Evolutionary conservation across 257 asterid species (phyloP), one percentile per base, ranked within the genome.

Genomic region (Oldenlandia corymbosa): DNA sequence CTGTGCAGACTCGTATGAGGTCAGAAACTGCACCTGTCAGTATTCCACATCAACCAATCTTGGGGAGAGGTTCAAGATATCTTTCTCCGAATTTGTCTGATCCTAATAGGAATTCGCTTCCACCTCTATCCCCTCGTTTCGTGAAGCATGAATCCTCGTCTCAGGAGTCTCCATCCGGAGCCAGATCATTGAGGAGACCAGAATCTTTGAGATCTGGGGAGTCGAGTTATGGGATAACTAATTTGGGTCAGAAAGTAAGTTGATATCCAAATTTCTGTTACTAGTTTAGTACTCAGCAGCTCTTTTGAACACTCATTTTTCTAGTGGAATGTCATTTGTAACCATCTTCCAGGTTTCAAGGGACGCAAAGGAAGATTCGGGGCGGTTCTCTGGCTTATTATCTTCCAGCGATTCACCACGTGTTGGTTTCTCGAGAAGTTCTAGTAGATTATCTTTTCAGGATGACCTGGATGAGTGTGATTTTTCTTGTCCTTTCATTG

Each of bases 391-490:
- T 16, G 82, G 96, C 62, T 80, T 85, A 85, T 75, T 80, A 57
- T 92, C 98, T 48, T 86, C 96, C 30, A 90, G 94, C 76, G 85
- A 89, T 69, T 93, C 99, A 8, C 97, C 99, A 47, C 96, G 90
- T 71, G 79, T 85, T 63, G 97, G 95, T 65, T 83, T 83, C 85
- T 93, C 99, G 10, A 85, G 97, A 72, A 90, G 92, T 77, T 93
- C 97, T 31, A 93, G 99, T 77, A 80, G 99, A 65, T 72, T 92
- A 73, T 93, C 99, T 76, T 90, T 90, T 73, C 96, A 84, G 84
- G 99, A 87, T 75, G 99, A 93, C 60, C 79, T 93, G 71, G 96
- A 91, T 23, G 95, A 85, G 58, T 73, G 75, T 54, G 99, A 87
- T 68, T 87, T 86, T 62, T 76, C 95, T 17, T 88, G 86, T 79